phyloP scores from a whole-genome alignment of 2,329 filamentous ascomycete species.

The Ophiosphaerella korrae region DNA sequence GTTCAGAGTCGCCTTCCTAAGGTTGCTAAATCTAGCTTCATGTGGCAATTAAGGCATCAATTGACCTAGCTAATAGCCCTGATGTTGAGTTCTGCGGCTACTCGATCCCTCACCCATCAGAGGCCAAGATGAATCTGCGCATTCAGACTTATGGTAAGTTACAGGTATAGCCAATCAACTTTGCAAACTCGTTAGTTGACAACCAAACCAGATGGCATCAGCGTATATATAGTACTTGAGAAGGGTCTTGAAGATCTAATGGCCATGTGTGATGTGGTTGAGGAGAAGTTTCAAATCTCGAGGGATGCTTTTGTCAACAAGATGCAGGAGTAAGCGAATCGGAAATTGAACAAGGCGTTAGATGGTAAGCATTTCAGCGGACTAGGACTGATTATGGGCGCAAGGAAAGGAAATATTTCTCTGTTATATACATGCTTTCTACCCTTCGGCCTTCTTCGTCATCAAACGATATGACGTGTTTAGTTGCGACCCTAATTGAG shows the following conservation, averaged over 20 bases:
- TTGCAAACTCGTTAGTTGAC: neutral
- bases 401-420: conserved; percentile 43
- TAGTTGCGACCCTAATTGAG: conserved; percentile 47
- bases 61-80: conserved; percentile 62
- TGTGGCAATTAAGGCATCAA: neutral
- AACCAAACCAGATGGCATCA: conserved; percentile 67
- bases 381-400: conserved; percentile 21
- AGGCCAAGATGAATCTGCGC: conserved; percentile 93
- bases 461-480: conserved; percentile 3
- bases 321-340: conserved; percentile 29
- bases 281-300: conserved; percentile 81
- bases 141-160: conserved; percentile 90
- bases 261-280: conserved; percentile 89
- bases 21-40: neutral
- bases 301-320: conserved; percentile 63
- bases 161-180: no score
- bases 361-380: conserved; percentile 6
- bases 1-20: conserved; percentile 25
- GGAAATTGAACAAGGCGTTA: conserved; percentile 41
- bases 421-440: conserved; percentile 40
- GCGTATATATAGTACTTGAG: conserved; percentile 81
- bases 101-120: conserved; percentile 94
- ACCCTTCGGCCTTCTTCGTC: conserved; percentile 5
- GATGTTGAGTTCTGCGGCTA: conserved; percentile 98
- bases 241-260: conserved; percentile 90